phyloP scores from a whole-genome alignment of 805 yeast species.

The Ogataea zsoltii region DNA sequence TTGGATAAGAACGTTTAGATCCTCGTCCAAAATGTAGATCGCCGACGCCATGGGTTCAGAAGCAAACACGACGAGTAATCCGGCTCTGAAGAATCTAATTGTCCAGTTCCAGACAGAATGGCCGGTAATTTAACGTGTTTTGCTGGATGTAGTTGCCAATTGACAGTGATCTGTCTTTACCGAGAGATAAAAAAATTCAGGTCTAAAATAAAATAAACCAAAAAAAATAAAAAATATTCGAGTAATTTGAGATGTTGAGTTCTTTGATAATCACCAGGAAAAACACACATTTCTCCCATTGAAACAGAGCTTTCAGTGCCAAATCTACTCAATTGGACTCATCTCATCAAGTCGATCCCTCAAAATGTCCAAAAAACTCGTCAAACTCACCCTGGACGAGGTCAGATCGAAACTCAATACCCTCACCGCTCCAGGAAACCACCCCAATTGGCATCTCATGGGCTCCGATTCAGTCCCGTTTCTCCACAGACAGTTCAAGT shows the following conservation, averaged over 20 bases:
- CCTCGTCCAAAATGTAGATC: conserved; percentile 36
- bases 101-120: not conserved
- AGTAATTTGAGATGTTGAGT: too few relatives aligned
- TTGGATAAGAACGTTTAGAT: conserved; percentile 31
- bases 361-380: conserved; percentile 31
- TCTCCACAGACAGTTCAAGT: conserved; percentile 29
- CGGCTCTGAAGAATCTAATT: not conserved
- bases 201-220: too few relatives aligned
- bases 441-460: not conserved
- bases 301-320: too few relatives aligned
- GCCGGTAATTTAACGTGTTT: not conserved
- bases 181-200: not conserved
- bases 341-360: too few relatives aligned
- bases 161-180: not conserved
- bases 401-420: conserved; percentile 22
- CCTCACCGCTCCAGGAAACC: conserved; percentile 3
- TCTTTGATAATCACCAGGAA: too few relatives aligned
- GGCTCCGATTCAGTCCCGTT: not conserved
- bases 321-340: too few relatives aligned
- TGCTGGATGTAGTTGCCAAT: not conserved
- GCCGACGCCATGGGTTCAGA: conserved; percentile 35
- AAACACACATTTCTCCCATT: too few relatives aligned
- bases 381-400: conserved; percentile 28
- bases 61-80: not conserved
- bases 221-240: not conserved